Evolutionary conservation across 768 basidiomycete species (phyloP).

Genomic region (Boletellus sp.): DNA sequence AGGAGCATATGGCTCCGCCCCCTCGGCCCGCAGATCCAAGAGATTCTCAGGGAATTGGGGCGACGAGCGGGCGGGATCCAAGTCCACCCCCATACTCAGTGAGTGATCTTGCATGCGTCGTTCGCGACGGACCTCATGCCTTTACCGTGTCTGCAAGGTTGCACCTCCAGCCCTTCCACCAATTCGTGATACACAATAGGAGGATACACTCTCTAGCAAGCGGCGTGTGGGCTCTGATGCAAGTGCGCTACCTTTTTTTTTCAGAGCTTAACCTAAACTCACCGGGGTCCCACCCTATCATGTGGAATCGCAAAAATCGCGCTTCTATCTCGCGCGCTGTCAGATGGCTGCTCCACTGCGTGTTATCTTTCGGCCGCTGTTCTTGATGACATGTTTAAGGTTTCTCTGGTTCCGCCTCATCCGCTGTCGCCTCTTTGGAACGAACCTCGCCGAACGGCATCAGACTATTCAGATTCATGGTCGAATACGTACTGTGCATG

Average conservation of each 20-base stretch:
- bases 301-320: too few species aligned
- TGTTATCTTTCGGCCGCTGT: too few species aligned
- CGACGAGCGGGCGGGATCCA: not conserved
- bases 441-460: too few species aligned
- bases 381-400: too few species aligned
- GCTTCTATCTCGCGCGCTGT: too few species aligned
- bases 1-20: not conserved
- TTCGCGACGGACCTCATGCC: not conserved
- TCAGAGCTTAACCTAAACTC: slow-evolving; percentile 1
- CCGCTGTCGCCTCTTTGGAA: too few species aligned
- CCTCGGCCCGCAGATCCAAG: slow-evolving; percentile 5
- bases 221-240: not conserved
- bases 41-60: not conserved
- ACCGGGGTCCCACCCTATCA: too few species aligned
- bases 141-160: not conserved
- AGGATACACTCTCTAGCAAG: not conserved
- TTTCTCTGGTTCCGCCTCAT: too few species aligned
- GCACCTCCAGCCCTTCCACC: slow-evolving; percentile 1
- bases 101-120: not conserved
- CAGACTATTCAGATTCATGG: too few species aligned
- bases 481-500: too few species aligned
- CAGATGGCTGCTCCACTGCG: too few species aligned
- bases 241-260: not conserved
- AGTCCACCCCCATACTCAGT: slow-evolving; percentile 28
- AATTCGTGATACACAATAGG: slow-evolving; percentile 6